Evolutionary conservation across 2,329 filamentous ascomycete genomes (phyloP), one percentile per base, ranked within the genome.

Genomic region (Fusarium sp.): DNA sequence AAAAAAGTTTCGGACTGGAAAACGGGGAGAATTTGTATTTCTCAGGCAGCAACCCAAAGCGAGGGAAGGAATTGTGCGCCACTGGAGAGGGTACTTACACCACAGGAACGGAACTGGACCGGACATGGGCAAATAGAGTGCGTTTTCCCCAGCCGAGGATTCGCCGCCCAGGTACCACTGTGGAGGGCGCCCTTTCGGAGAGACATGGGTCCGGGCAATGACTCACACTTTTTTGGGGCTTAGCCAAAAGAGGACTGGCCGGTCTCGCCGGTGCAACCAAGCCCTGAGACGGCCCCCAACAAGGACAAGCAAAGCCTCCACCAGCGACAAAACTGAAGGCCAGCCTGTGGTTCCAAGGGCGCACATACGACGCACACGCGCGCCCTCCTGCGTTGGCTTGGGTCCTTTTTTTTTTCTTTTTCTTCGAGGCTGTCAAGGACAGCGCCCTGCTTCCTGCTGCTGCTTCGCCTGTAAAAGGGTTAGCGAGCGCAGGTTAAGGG

Each of bases 21-120:
- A 76, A 69, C 65, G 66, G 77, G 76, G 72, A 79, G 65, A 76
- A 82, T 85, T 83, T 86, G 83, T 86, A 84, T 82, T 82, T 84
- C 81, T 85, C 83, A 87, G 85, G 85, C 85, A 86, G 80, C 83
- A 82, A 85, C 71, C 45, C n/a, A 38, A 40, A 57, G 29, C 47
- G 50, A 67, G 38, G 63, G 63, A 68, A 64, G 67, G 64, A 78
- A 78, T 72, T 75, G 76, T 77, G 74, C 34, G 67, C 61, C 24
- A 57, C 47, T 24, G 27, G n/a, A 8, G 27, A 31, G 62, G 62
- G 50, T 54, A 54, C 50, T 54, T 78, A 76, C 74, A 45, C 64
- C 37, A 38, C 52, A 40, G 40, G 59, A 77, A 77, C 73, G 73
- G 74, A 73, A 70, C 66, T 62, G 45, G 58, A 67, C 58, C 54